Base-by-base conservation (phyloP, 345 rosid species). In the Acer negundo region DNA sequence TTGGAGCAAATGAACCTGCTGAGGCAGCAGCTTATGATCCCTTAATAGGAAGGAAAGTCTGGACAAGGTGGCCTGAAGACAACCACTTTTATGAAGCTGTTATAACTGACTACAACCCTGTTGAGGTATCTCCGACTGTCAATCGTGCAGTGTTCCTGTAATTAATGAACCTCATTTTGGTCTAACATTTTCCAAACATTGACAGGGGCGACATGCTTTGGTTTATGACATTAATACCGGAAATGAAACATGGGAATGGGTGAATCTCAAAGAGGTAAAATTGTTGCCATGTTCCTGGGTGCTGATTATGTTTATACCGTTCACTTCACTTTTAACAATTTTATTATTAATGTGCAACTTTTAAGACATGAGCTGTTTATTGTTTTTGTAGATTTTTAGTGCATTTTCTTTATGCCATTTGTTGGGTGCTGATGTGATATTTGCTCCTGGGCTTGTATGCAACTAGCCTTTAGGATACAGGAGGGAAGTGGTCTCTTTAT, bases 51-150 rank as follows among this genome's bases (percentile, higher is more conserved):
- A 90, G 81, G 85, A 92, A 92, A 90, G 97, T 95, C 53, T 93
- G 98, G 99, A 95, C 96, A 62, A 89, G 93, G 80, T 95, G 99
- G 99, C 99, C 99, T 53, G 97, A 87, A 63, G 99, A 95, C 81
- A 91, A 93, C 80, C 84, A 87, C 82, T 95, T 89, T 80, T 95
- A 95, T 77, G 93, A 95, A 84, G 98, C 98, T 85, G 86, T 90
- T 78, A 92, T 95, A 74, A 88, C 92, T 77, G 90, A 92, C 82
- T 95, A 88, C 79, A 80, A 92, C 71, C 84, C 93, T 26, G 79
- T 51, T 69, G 91, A 90, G 92, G 97, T 93, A 84, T 77, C 65
- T 49, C 67, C 61, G 59, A 44, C 66, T 64, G 42, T 62, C 75
- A 28, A 77, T 56, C 11, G 31, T 47, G 38, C 46, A 47, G 69